phyloP scores from a whole-genome alignment of 768 basidiomycete species.

The Leccinum subtestaceum region DNA sequence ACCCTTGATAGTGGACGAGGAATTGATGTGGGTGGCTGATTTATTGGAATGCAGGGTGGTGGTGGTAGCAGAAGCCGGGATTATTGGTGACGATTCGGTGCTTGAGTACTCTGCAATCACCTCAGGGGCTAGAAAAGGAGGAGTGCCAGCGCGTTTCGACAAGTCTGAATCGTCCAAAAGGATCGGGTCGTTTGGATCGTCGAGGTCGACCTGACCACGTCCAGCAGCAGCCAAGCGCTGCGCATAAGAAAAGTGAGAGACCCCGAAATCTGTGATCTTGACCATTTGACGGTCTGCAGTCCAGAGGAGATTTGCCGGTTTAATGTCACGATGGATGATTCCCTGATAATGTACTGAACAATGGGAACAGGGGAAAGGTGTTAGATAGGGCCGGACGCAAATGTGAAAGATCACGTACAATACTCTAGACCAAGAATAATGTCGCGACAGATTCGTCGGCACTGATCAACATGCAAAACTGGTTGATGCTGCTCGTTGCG shows the following conservation, averaged over 20 bases:
- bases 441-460: conserved; percentile 86
- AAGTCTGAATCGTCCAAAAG: conserved; percentile 84
- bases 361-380: neutral
- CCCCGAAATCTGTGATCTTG: conserved; percentile 98
- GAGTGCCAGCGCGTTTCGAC: conserved; percentile 90
- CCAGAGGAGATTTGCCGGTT: conserved; percentile 95
- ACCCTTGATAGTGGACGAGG: conserved; percentile 29
- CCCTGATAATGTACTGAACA: conserved; percentile 89
- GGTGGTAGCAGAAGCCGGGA: conserved; percentile 30
- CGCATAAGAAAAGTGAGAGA: conserved; percentile 93
- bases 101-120: conserved; percentile 68
- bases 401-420: conserved; percentile 51
- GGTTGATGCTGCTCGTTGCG: conserved; percentile 61
- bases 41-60: conserved; percentile 32
- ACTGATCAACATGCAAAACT: conserved; percentile 78
- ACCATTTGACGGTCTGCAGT: conserved; percentile 81
- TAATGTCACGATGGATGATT: conserved; percentile 99
- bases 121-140: conserved; percentile 95
- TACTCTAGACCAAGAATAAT: conserved; percentile 94
- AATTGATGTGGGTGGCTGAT: conserved; percentile 30
- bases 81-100: conserved; percentile 34
- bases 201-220: conserved; percentile 33
- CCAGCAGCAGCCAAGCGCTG: conserved; percentile 71
- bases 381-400: conserved; percentile 6
- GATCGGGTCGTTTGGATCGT: conserved; percentile 55